A percentile compares a stretch with the other conserved stretches of the same genome.
Evolutionary conservation across 495 filamentous ascomycete species (phyloP).

Genomic region (Xylaria acuta): DNA sequence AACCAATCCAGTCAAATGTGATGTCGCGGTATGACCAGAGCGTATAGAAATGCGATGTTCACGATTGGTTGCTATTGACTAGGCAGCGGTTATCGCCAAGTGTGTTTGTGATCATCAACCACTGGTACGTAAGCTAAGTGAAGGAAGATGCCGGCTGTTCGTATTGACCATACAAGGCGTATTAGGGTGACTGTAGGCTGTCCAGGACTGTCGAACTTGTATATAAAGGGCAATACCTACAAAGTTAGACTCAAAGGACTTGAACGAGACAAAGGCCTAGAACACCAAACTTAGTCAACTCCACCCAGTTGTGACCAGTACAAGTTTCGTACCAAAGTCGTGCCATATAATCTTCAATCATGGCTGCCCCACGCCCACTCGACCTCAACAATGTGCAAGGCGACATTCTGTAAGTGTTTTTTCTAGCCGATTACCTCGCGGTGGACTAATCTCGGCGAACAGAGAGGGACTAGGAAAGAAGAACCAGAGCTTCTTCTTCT

Average conservation of each 20-base stretch:
- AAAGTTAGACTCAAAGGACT: background rate
- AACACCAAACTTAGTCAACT: background rate
- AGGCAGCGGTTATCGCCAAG: background rate
- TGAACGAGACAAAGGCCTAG: background rate
- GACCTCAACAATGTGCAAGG: constrained; percentile 29
- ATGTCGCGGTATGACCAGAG: background rate
- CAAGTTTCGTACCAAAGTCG: background rate
- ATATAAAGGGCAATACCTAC: constrained; percentile 13
- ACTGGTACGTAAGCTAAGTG: background rate
- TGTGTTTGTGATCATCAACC: background rate
- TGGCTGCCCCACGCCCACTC: constrained; percentile 20
- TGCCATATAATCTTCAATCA: background rate
- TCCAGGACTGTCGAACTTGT: background rate
- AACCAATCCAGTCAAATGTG: background rate
- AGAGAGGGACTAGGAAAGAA: constrained; percentile 47
- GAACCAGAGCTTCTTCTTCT: constrained; percentile 42
- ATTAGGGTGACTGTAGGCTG: background rate
- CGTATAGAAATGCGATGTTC: background rate
- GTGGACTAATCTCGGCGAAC: background rate
- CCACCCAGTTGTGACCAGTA: background rate
- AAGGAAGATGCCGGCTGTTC: background rate
- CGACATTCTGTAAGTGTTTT: constrained; percentile 21
- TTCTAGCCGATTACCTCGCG: no score
- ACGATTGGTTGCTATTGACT: background rate
- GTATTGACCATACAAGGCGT: background rate